A percentile compares a stretch with the other conserved stretches of the same genome.
phyloP scores from a whole-genome alignment of 495 filamentous ascomycete species.

The Aspergillus funiculosus region DNA sequence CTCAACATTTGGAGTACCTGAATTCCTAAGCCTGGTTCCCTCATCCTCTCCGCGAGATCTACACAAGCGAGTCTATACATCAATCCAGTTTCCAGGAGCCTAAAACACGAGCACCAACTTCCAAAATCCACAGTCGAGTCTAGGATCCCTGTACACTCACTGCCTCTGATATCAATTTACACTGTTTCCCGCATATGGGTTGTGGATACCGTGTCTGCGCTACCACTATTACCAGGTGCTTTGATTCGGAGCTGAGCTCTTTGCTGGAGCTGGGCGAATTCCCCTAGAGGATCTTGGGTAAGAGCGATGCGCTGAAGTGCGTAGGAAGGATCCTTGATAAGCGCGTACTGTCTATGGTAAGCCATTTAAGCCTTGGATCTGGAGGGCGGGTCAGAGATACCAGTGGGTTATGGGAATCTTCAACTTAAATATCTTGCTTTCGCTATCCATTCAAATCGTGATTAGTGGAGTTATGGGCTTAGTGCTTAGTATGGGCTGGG shows the following conservation, averaged over 20 bases:
- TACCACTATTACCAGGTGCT: too few relatives aligned
- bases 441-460: constrained; percentile 38
- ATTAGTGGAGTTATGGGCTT: constrained; percentile 56
- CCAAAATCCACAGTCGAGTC: too few relatives aligned
- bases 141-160: too few relatives aligned
- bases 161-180: constrained; percentile 21
- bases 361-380: constrained; percentile 27
- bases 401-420: constrained; percentile 49
- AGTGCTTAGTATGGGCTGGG: constrained; percentile 57
- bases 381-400: constrained; percentile 49
- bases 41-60: too few relatives aligned
- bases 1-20: background rate
- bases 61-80: too few relatives aligned
- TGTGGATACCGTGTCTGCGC: too few relatives aligned
- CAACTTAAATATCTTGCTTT: constrained; percentile 46
- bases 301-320: constrained; percentile 28
- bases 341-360: constrained; percentile 33
- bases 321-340: constrained; percentile 30
- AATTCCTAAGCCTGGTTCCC: too few relatives aligned
- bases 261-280: constrained; percentile 28
- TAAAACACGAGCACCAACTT: too few relatives aligned
- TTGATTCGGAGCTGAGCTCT: constrained; percentile 31
- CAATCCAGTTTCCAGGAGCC: too few relatives aligned
- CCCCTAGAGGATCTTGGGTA: constrained; percentile 29
- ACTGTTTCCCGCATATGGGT: too few relatives aligned